Conservation (phyloP, 2,329 filamentous ascomycete genomes). For the Paecilomyces sp. region DNA sequence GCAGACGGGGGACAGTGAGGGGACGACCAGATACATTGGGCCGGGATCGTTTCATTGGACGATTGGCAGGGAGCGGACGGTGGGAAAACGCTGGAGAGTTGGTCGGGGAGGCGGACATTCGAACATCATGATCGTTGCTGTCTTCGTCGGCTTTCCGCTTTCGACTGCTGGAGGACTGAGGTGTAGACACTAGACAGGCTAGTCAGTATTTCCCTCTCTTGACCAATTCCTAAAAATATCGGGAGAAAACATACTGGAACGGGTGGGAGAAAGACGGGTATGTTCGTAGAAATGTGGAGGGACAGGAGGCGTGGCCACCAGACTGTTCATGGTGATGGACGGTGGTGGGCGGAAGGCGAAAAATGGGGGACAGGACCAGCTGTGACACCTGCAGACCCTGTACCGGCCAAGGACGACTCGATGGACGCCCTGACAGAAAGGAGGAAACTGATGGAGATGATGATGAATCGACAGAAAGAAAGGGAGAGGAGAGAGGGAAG, state of each 20-base stretch:
- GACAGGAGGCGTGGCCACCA: conserved; percentile 51
- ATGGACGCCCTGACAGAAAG: conserved; percentile 5
- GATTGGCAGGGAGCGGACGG: conserved; percentile 59
- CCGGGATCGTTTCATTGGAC: conserved; percentile 60
- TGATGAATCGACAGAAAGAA: conserved; percentile 5
- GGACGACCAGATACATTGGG: conserved; percentile 64
- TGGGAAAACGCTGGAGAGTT: conserved; percentile 70
- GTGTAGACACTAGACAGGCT: conserved; percentile 25
- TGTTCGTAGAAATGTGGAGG: conserved; percentile 58
- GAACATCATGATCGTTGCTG: conserved; percentile 58
- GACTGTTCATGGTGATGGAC: conserved; percentile 51
- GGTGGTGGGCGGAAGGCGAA: conserved; percentile 24
- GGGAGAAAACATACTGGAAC: conserved; percentile 45
- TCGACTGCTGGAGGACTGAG: conserved; percentile 39
- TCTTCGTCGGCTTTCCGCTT: conserved; percentile 88
- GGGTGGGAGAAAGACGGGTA: conserved; percentile 52
- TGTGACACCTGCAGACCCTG: conserved; percentile 3
- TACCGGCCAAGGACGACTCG: conserved; percentile 11
- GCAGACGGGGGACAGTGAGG: conserved; percentile 64
- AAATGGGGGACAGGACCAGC: background rate
- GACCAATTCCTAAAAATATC: conserved; percentile 5
- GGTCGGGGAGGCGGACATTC: conserved; percentile 84
- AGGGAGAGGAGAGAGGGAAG: conserved; percentile 4
- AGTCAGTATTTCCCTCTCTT: background rate
- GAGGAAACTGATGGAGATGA: conserved; percentile 7